A percentile compares a stretch with the other conserved stretches of the same genome.
phyloP scores from a whole-genome alignment of 768 basidiomycete species.

The Russula virescens region DNA sequence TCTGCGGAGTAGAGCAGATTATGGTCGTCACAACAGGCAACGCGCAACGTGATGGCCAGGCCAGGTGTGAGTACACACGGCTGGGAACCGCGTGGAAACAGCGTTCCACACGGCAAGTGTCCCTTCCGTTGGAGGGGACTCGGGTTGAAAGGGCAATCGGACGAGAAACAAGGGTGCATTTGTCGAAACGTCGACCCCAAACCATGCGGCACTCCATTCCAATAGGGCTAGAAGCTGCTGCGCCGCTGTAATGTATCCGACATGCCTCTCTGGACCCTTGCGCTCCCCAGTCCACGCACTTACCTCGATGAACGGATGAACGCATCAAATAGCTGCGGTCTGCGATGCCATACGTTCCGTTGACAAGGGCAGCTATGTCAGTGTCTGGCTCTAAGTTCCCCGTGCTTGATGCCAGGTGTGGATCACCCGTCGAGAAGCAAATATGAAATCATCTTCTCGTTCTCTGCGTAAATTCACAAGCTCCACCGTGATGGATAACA shows the following conservation, averaged over 20 bases:
- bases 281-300: background rate
- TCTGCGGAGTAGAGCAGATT: background rate
- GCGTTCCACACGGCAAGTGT: conserved; percentile 1
- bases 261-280: background rate
- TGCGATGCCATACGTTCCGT: background rate
- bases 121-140: background rate
- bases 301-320: background rate
- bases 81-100: conserved; percentile 15
- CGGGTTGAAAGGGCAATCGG: background rate
- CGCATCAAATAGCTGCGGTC: background rate
- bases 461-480: background rate
- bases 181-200: conserved; percentile 1
- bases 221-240: background rate
- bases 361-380: conserved; percentile 1
- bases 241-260: background rate
- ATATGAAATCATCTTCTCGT: background rate
- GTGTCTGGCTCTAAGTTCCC: background rate
- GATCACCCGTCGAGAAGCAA: background rate
- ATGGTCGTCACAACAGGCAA: background rate
- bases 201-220: conserved; percentile 3
- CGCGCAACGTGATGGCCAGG: background rate
- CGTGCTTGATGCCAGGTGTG: background rate
- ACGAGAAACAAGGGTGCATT: background rate
- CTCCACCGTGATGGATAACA: background rate
- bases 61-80: background rate